phyloP scores from a whole-genome alignment of 805 yeast species.

The Cyberlindnera mycetangii region DNA sequence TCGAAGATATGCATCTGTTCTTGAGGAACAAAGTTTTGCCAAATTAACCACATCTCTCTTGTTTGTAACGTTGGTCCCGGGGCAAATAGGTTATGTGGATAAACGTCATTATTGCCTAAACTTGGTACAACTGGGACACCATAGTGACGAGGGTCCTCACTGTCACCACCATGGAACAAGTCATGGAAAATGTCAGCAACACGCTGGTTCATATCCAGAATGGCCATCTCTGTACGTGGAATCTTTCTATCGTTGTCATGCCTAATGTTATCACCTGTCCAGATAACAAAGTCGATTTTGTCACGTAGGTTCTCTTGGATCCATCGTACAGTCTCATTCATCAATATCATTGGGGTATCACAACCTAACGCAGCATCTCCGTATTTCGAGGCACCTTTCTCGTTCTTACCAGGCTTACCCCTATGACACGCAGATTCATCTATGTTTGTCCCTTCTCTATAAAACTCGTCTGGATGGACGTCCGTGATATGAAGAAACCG shows the following conservation, averaged over 20 bases:
- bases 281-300: conserved; percentile 78
- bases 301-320: conserved; percentile 59
- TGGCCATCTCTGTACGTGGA: conserved; percentile 73
- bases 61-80: conserved; percentile 90
- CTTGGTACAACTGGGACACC: conserved; percentile 60
- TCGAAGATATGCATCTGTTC: conserved; percentile 73
- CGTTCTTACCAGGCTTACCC: conserved; percentile 29
- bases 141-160: conserved; percentile 40
- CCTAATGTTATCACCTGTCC: conserved; percentile 90
- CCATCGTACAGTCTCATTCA: conserved; percentile 67
- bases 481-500: conserved; percentile 85
- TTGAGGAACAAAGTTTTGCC: conserved; percentile 73
- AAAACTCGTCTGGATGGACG: conserved; percentile 77
- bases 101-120: conserved; percentile 84
- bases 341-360: conserved; percentile 65
- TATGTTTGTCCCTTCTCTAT: conserved; percentile 48
- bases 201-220: conserved; percentile 62
- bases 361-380: conserved; percentile 80
- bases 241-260: conserved; percentile 74
- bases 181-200: conserved; percentile 52
- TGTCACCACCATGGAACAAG: conserved; percentile 41
- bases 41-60: conserved; percentile 67
- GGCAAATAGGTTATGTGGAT: conserved; percentile 81
- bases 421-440: conserved; percentile 54
- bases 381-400: conserved; percentile 56